phyloP scores from a whole-genome alignment of 495 filamentous ascomycete genomes.

The Apodospora peruviana region DNA sequence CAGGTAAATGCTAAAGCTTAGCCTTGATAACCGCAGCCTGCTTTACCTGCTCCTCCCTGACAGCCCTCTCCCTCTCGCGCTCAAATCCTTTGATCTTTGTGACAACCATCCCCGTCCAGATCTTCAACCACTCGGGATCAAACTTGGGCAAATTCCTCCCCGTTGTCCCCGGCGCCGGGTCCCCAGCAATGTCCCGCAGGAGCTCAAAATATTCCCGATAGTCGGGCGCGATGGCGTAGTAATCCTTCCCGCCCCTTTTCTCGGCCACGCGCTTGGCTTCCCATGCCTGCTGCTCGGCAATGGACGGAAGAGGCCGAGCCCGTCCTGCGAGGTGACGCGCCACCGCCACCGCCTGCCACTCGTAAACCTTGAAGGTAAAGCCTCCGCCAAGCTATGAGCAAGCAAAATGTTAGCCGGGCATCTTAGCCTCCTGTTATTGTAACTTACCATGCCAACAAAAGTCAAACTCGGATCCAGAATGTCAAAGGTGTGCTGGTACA shows the following conservation, averaged over 20 bases:
- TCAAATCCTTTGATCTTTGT: constrained; percentile 25
- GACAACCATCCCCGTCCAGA: constrained; percentile 28
- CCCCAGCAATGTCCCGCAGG: constrained; percentile 23
- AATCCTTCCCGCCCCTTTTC: constrained; percentile 26
- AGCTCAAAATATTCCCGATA: constrained; percentile 29
- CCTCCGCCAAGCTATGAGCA: constrained; percentile 40
- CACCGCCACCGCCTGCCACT: constrained; percentile 56
- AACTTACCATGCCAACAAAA: constrained; percentile 33
- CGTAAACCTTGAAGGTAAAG: constrained; percentile 55
- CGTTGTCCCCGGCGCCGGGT: constrained; percentile 28
- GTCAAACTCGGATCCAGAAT: constrained; percentile 38
- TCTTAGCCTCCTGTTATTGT: too few species aligned
- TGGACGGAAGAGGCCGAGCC: constrained; percentile 20
- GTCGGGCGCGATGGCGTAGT: constrained; percentile 31
- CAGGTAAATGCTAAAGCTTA: too few species aligned
- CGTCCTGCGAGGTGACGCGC: constrained; percentile 52
- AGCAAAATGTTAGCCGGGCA: constrained; percentile 9
- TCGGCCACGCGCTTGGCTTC: constrained; percentile 27
- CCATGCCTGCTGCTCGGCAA: constrained; percentile 34
- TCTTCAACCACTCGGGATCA: constrained; percentile 33
- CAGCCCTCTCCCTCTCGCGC: constrained; percentile 22
- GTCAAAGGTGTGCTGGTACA: constrained; percentile 55
- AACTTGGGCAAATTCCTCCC: constrained; percentile 32
- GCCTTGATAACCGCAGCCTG: constrained; percentile 10
- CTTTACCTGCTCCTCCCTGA: constrained; percentile 19